phyloP scores from a whole-genome alignment of 345 rosid species.

The Syzygium jambos region DNA sequence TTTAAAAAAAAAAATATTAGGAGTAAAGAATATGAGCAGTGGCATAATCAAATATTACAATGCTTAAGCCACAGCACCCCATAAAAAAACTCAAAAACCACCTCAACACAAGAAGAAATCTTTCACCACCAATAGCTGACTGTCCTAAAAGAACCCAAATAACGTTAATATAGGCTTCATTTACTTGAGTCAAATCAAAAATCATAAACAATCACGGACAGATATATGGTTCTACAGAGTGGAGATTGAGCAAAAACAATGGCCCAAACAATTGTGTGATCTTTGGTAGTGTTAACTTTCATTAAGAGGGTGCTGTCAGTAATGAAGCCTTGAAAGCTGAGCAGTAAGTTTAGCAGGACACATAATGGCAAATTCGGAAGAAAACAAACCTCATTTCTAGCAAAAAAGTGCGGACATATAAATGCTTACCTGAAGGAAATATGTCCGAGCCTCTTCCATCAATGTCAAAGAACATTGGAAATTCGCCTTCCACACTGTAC shows the following conservation, averaged over 20 bases:
- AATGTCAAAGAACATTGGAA: constrained; percentile 77
- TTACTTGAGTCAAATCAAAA: background rate
- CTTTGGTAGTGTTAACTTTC: background rate
- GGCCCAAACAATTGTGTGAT: background rate
- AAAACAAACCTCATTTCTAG: background rate
- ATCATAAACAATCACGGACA: background rate
- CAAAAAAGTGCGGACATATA: background rate
- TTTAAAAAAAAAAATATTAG: background rate
- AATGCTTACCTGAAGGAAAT: constrained; percentile 67
- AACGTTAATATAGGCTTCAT: background rate
- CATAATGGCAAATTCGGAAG: background rate
- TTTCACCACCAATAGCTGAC: background rate
- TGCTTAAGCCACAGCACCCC: too few relatives aligned
- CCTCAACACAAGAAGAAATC: background rate
- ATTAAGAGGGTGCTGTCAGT: background rate
- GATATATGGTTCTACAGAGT: background rate
- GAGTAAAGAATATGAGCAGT: background rate
- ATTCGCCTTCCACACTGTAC: constrained; percentile 69
- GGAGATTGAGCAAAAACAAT: background rate
- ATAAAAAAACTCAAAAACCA: background rate
- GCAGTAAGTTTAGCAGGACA: background rate
- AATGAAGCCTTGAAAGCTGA: background rate
- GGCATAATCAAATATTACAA: background rate
- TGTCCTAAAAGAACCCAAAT: background rate
- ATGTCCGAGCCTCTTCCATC: constrained; percentile 90